These are phyloP conservation scores for Venturiaceae sp. DNA, from an alignment of 2,329 filamentous ascomycete species.

Conservation along the genomic window DNA sequence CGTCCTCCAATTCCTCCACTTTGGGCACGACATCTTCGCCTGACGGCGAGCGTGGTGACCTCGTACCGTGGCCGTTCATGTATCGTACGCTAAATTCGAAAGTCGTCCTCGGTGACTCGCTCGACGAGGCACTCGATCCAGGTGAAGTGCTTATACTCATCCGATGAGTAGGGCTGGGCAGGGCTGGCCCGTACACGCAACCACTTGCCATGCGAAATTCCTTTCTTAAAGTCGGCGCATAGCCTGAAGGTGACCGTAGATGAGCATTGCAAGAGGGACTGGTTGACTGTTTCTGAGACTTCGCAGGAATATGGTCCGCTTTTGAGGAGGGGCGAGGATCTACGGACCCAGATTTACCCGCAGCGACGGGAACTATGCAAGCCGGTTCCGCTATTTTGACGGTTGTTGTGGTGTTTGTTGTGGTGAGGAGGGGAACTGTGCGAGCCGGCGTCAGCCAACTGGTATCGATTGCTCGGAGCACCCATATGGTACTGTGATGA, in stretches of 20 bases:
- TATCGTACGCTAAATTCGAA: conserved; percentile 22
- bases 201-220: conserved; percentile 2
- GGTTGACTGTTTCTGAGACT: neutral
- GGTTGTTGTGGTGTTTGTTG: neutral
- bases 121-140: conserved; percentile 20
- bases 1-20: conserved; percentile 43
- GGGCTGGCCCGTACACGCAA: neutral
- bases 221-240: neutral
- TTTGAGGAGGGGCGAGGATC: conserved; percentile 2
- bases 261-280: neutral
- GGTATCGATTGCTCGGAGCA: neutral
- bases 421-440: neutral
- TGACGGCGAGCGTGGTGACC: conserved; percentile 12
- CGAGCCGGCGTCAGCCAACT: conserved; percentile 4
- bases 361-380: conserved; percentile 2
- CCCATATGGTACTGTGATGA: neutral
- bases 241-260: neutral
- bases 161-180: neutral
- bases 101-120: conserved; percentile 26
- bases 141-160: conserved; percentile 19
- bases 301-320: neutral
- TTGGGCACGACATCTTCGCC: conserved; percentile 38
- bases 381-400: neutral
- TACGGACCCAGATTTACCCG: conserved; percentile 6
- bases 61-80: conserved; percentile 15